Evolutionary conservation across 352 stramenopile species (phyloP).

Genomic region (Phytopythium boreale): DNA sequence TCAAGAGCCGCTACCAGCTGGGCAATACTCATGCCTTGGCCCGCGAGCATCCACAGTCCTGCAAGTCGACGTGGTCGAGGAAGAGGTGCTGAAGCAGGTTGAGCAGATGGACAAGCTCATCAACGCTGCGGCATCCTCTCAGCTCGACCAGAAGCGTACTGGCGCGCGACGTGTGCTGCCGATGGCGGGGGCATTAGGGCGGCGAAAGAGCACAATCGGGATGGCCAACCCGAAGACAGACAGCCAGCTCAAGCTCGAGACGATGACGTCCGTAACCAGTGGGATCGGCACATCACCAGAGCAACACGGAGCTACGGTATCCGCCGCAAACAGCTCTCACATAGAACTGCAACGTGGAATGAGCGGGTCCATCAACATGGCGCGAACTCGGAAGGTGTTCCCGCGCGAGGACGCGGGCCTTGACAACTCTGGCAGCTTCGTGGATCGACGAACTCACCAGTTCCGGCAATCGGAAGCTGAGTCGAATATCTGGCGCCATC

Average conservation of each 20-base stretch:
- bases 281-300: neutral
- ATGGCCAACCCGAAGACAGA: neutral
- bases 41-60: neutral
- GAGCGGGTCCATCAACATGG: neutral
- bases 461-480: neutral
- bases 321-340: neutral
- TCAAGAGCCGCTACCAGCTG: neutral
- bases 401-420: neutral
- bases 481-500: neutral
- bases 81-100: constrained; percentile 33
- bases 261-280: neutral
- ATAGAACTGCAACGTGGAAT: neutral
- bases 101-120: constrained; percentile 40
- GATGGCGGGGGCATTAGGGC: neutral
- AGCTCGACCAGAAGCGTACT: neutral
- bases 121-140: constrained; percentile 26
- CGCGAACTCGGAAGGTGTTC: neutral
- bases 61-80: constrained; percentile 12
- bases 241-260: neutral
- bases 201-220: neutral
- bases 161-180: neutral
- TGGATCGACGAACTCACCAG: neutral
- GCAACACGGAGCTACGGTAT: neutral
- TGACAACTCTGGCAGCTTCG: neutral
- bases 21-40: neutral